Base-by-base conservation (phyloP, 495 filamentous ascomycete genomes). In the Cetradonia linearis region DNA sequence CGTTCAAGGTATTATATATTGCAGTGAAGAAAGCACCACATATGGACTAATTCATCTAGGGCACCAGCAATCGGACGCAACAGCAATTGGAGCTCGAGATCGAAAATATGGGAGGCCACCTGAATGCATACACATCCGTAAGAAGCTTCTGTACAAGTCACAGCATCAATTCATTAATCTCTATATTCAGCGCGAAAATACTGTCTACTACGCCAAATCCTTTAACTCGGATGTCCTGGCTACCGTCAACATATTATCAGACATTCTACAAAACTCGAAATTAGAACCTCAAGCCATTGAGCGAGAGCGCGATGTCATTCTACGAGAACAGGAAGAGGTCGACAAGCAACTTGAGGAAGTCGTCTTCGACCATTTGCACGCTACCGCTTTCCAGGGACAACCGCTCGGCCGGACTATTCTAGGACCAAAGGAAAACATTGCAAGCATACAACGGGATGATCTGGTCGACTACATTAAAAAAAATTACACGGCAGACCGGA, bases 71-170 rank as follows among this genome's bases (percentile, higher is more conserved):
- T 75, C 83, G 93, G 69, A 89, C 86, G 46, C 94, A 97, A 74
- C 85, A 92, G 70, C 93, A 97, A 75, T 77, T 99, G 73, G 93
- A 99, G 79, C 85, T 99, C 53, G 94, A 99, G 78, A 96, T 99
- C 67, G 93, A 99, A 80, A 97, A 99, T 78, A 95, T 97, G 91
- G 93, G 93, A 71, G 93, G 89, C 63, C 93, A 99, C 78, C 84
- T 99, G 63, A 99, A 99, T 74, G 93, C 93, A 68, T 99, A 99
- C 80, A 99, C 93, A 69, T 96, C 92, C 78, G 92, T 96, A 87
- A 65, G 87, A 77, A 67, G 61, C 68, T 66, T 40, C 27, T 16
- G 31, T 46, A n/a, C 33, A 27, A 46, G 31, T 55, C 55, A 56
- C 66, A 56, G 9, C 18, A 9, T 5, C 36, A 9, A n/a, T 31